phyloP scores from a whole-genome alignment of 495 filamentous ascomycete species.

The Penicillium fimorum region DNA sequence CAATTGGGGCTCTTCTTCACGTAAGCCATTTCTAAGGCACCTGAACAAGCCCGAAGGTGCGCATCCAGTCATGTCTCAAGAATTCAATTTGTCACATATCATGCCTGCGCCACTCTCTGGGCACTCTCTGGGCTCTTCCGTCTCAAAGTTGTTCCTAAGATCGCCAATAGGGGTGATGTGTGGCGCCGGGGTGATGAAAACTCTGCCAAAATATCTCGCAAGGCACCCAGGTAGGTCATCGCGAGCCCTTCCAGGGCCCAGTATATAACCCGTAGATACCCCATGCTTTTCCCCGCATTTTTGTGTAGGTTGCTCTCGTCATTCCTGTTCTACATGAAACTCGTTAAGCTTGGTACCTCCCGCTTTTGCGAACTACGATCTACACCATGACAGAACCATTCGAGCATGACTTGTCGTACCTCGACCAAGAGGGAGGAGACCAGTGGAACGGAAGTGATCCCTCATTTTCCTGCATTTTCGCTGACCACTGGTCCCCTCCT shows the following conservation, averaged over 20 bases:
- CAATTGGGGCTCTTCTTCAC: neutral
- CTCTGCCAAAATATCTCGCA: neutral
- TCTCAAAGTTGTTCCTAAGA: neutral
- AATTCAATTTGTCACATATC: neutral
- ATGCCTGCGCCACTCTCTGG: conserved; percentile 3
- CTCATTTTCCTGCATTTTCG: neutral
- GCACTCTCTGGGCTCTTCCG: neutral
- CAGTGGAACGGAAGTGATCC: neutral
- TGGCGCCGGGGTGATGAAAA: conserved; percentile 1
- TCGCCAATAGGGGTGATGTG: neutral
- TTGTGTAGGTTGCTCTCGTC: neutral
- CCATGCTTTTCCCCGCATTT: neutral
- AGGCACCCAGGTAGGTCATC: conserved; percentile 5
- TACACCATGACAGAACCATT: neutral
- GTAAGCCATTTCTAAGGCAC: neutral
- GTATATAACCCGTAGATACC: conserved; percentile 2
- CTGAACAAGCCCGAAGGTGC: neutral
- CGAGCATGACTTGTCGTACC: neutral
- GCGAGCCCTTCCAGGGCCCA: neutral
- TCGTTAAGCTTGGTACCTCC: neutral
- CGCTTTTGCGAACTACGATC: neutral
- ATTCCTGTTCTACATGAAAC: neutral
- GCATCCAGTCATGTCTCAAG: neutral
- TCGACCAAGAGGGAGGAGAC: neutral
- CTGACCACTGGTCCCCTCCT: neutral